Evolutionary conservation across 2,329 filamentous ascomycete species (phyloP).

Genomic region (Boeremia lycopersici): DNA sequence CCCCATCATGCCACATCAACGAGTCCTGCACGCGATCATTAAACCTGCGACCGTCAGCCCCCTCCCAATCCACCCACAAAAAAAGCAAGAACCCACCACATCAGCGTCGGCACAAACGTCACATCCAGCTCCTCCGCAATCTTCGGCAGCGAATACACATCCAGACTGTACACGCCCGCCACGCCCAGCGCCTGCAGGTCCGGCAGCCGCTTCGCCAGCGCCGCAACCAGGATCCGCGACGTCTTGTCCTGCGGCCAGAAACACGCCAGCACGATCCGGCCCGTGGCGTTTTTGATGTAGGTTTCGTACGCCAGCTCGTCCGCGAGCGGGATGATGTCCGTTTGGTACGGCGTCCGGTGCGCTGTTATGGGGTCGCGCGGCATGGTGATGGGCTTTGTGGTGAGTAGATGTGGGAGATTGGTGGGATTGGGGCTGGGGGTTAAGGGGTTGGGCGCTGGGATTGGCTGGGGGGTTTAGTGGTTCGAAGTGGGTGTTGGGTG

Average conservation of each 20-base stretch:
- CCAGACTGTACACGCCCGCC: constrained; percentile 29
- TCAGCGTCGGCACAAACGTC: constrained; percentile 31
- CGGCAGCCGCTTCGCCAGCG: constrained; percentile 25
- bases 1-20: constrained; percentile 33
- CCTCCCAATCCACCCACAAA: background rate
- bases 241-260: constrained; percentile 32
- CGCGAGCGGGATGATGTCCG: constrained; percentile 14
- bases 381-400: too few relatives aligned
- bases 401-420: too few relatives aligned
- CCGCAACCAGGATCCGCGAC: constrained; percentile 19
- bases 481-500: background rate
- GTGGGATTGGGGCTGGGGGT: too few relatives aligned
- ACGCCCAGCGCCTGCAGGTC: constrained; percentile 19
- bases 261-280: constrained; percentile 28
- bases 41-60: constrained; percentile 13
- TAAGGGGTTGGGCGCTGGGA: background rate
- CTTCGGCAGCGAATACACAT: constrained; percentile 31
- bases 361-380: constrained; percentile 1
- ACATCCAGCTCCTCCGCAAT: constrained; percentile 28
- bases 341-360: constrained; percentile 18
- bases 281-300: constrained; percentile 23
- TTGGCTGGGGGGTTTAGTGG: background rate
- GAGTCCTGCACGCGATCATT: constrained; percentile 28
- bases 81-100: constrained; percentile 21
- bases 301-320: constrained; percentile 24